These are phyloP conservation scores for Trypanosomatidae sp. DNA, from an alignment of 208 protist species.

Conservation along the genomic window DNA sequence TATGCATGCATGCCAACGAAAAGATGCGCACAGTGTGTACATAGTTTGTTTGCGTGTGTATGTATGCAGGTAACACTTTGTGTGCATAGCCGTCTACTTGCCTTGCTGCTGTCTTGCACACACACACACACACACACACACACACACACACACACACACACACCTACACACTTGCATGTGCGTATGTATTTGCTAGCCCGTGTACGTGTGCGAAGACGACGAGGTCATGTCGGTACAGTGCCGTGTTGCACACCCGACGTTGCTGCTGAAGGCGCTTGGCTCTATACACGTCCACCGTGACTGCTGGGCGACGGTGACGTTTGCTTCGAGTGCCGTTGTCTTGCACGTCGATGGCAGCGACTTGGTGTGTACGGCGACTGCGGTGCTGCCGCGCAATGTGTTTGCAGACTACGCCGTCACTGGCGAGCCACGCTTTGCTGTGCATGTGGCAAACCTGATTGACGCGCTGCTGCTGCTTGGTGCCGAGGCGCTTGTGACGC, in stretches of 20 bases:
- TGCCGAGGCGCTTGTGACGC: slow-evolving; percentile 5
- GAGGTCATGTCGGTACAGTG: slow-evolving; percentile 73
- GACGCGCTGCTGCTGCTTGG: slow-evolving; percentile 58
- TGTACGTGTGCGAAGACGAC: too few species aligned
- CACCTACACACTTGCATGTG: neutral
- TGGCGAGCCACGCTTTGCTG: slow-evolving; percentile 22
- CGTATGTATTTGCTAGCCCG: neutral
- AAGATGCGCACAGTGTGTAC: too few species aligned
- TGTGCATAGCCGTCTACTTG: too few species aligned
- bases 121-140: neutral
- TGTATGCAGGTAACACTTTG: too few species aligned
- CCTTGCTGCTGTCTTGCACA: too few species aligned
- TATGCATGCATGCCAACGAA: too few species aligned
- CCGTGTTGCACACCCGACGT: slow-evolving; percentile 19
- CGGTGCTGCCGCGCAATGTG: slow-evolving; percentile 38
- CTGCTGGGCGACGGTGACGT: slow-evolving; percentile 48
- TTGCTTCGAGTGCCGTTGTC: slow-evolving; percentile 37
- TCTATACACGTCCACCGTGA: slow-evolving; percentile 34
- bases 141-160: slow-evolving; percentile 1
- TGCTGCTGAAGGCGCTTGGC: slow-evolving; percentile 49
- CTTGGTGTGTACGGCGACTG: slow-evolving; percentile 61
- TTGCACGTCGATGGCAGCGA: slow-evolving; percentile 59
- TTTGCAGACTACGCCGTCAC: slow-evolving; percentile 68
- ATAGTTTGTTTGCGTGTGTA: too few species aligned
- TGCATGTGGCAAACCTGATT: slow-evolving; percentile 53